A percentile compares a stretch with the other conserved stretches of the same genome.
phyloP scores from a whole-genome alignment of 83 land plant genomes.

The Picea mariana region DNA sequence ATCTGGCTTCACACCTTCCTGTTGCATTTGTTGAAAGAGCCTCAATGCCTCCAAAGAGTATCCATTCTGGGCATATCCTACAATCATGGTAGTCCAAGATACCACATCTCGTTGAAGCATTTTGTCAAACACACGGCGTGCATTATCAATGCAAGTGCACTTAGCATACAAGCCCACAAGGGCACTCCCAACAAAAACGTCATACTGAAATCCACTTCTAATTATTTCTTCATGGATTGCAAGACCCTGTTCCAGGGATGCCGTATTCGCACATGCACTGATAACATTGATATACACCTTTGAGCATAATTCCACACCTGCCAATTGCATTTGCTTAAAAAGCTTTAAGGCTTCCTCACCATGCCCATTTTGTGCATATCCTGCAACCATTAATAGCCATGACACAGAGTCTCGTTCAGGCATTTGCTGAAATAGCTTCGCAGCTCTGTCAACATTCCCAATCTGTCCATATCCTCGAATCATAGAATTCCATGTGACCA shows the following conservation, averaged over 20 bases:
- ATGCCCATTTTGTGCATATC: conserved; percentile 38
- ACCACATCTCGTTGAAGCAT: conserved; percentile 29
- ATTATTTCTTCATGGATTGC: conserved; percentile 39
- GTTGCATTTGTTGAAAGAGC: no score
- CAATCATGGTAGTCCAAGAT: conserved; percentile 54
- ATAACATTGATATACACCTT: conserved; percentile 35
- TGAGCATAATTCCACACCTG: conserved; percentile 29
- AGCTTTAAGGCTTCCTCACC: conserved; percentile 25
- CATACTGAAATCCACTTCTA: conserved; percentile 33
- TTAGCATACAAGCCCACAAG: conserved; percentile 55
- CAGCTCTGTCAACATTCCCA: conserved; percentile 19
- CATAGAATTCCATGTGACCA: conserved; percentile 35
- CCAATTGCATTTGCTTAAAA: conserved; percentile 29
- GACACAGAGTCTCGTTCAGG: conserved; percentile 27
- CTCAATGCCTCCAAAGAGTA: conserved; percentile 32
- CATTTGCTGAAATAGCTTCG: conserved; percentile 43
- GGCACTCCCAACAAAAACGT: conserved; percentile 46
- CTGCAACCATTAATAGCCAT: conserved; percentile 51
- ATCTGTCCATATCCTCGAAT: conserved; percentile 25
- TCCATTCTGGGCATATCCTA: conserved; percentile 53
- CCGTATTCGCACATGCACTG: conserved; percentile 40
- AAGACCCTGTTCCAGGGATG: conserved; percentile 47
- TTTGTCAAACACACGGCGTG: conserved; percentile 20
- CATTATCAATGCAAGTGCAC: conserved; percentile 44
- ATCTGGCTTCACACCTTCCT: conserved; percentile 33